A percentile compares a stretch with the other conserved stretches of the same genome.
Conservation (phyloP, 2,329 filamentous ascomycete species). For the Rhynchosporium graminicola region DNA sequence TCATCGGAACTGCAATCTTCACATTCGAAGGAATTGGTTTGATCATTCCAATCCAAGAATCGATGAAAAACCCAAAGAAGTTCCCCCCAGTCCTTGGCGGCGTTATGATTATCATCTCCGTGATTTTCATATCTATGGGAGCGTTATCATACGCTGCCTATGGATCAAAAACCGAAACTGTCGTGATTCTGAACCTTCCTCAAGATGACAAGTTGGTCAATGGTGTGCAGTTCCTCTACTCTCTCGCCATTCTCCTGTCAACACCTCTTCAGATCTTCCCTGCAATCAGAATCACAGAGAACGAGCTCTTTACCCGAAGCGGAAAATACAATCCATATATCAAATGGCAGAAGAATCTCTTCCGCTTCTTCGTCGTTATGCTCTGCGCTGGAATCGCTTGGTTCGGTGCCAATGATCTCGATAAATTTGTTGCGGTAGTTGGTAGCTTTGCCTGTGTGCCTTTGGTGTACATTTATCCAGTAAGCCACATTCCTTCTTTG, state of each 20-base stretch:
- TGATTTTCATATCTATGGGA: slow-evolving; percentile 88
- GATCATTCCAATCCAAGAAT: slow-evolving; percentile 97
- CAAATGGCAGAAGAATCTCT: slow-evolving; percentile 99
- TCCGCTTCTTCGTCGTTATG: slow-evolving; percentile 89
- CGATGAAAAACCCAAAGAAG: slow-evolving; percentile 87
- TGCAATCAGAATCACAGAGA: slow-evolving; percentile 94
- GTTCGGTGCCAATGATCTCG: slow-evolving; percentile 87
- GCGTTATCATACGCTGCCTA: slow-evolving; percentile 95
- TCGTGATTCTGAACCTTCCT: slow-evolving; percentile 92
- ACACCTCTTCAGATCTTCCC: slow-evolving; percentile 97
- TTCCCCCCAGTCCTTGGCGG: slow-evolving; percentile 85
- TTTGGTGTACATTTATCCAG: slow-evolving; percentile 95
- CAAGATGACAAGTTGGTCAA: slow-evolving; percentile 97
- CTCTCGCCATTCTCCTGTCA: slow-evolving; percentile 92
- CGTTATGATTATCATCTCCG: slow-evolving; percentile 94
- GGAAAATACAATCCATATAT: slow-evolving; percentile 98
- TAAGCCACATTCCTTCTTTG: slow-evolving; percentile 51
- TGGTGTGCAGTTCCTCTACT: slow-evolving; percentile 93
- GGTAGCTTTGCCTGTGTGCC: slow-evolving; percentile 98
- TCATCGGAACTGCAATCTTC: slow-evolving; percentile 98
- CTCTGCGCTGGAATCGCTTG: slow-evolving; percentile 86
- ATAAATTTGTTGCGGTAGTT: slow-evolving; percentile 96
- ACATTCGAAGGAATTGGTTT: slow-evolving; percentile 97
- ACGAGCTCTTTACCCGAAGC: slow-evolving; percentile 87
- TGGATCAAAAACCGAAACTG: slow-evolving; percentile 91